Conservation (phyloP, 1,284 basidiomycete species). For the Papiliotrema laurentii region DNA sequence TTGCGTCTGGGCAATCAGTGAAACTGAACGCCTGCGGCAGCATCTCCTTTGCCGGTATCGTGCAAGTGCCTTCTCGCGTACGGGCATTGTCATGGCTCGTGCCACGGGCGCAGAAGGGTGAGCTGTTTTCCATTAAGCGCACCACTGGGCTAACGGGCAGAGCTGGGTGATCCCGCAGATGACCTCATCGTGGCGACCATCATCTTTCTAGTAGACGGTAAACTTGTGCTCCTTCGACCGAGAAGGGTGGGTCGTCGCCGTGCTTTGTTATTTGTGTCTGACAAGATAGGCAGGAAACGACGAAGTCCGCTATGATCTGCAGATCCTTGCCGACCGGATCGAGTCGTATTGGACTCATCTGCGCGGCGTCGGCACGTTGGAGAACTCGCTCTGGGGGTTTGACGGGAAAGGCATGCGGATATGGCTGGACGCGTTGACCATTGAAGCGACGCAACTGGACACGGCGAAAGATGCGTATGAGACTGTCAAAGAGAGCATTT, state of each 20-base stretch:
- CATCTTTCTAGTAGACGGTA: slow-evolving; percentile 91
- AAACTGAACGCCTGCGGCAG: slow-evolving; percentile 87
- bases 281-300: slow-evolving; percentile 63
- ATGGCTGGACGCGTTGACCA: slow-evolving; percentile 91
- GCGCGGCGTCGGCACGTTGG: slow-evolving; percentile 82
- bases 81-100: slow-evolving; percentile 96
- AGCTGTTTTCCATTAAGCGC: slow-evolving; percentile 31
- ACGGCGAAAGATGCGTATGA: slow-evolving; percentile 52
- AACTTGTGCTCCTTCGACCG: slow-evolving; percentile 79
- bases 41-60: slow-evolving; percentile 89
- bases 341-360: slow-evolving; percentile 99
- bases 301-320: slow-evolving; percentile 90
- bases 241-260: slow-evolving; percentile 59
- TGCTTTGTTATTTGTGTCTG: not conserved
- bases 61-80: slow-evolving; percentile 77
- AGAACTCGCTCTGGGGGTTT: slow-evolving; percentile 97
- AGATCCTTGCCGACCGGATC: slow-evolving; percentile 89
- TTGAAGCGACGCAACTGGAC: slow-evolving; percentile 60
- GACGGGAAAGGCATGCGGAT: slow-evolving; percentile 84
- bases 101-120: slow-evolving; percentile 85
- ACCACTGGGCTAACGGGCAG: slow-evolving; percentile 48
- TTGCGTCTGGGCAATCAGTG: slow-evolving; percentile 77
- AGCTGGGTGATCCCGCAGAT: slow-evolving; percentile 87
- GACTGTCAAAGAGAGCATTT: slow-evolving; percentile 85
- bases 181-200: slow-evolving; percentile 93